Conservation (phyloP, 169 alveolate genomes). For the Babesia caballi region DNA sequence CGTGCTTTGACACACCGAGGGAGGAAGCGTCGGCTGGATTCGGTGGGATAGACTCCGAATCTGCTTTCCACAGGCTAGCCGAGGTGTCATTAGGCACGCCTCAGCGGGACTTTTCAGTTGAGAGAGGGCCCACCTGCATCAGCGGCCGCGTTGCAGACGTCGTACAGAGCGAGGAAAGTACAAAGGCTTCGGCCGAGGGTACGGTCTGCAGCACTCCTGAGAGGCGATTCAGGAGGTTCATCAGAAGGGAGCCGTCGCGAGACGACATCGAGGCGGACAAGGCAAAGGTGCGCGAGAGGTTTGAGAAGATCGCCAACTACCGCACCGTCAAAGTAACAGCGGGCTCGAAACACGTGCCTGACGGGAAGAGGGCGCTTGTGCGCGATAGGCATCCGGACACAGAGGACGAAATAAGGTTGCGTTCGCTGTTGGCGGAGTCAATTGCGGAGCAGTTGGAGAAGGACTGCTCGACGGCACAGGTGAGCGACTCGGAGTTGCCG, state of each 20-base stretch:
- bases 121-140: neutral
- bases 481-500: neutral
- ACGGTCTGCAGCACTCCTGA: neutral
- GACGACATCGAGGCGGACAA: neutral
- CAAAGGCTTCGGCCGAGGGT: neutral
- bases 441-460: neutral
- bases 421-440: neutral
- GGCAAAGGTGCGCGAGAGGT: neutral
- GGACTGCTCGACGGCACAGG: neutral
- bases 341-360: neutral
- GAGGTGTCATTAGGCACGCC: too few species aligned
- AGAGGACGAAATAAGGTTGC: neutral
- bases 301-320: neutral
- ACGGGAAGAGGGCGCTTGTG: neutral
- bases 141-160: neutral
- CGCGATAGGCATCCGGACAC: neutral
- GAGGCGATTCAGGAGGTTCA: neutral
- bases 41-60: too few species aligned
- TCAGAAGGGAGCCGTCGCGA: neutral
- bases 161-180: too few species aligned
- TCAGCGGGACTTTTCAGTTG: neutral
- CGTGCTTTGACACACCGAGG: neutral
- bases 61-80: too few species aligned
- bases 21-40: neutral
- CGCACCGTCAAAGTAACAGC: neutral